Evolutionary conservation across 1,284 basidiomycete genomes (phyloP), one percentile per base, ranked within the genome.

Genomic region (Paramarasmius palmivorus): DNA sequence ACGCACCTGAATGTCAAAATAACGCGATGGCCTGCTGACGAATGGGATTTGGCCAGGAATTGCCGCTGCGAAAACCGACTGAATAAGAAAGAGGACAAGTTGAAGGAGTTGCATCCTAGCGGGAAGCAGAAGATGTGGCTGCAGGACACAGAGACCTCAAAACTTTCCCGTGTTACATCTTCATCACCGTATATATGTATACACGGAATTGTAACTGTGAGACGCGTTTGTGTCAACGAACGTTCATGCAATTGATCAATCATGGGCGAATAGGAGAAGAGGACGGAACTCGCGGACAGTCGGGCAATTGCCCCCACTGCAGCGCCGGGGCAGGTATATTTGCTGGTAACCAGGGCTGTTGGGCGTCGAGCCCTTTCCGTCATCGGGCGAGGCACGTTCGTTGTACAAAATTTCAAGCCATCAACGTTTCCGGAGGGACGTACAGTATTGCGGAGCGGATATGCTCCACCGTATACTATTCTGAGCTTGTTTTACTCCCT

Each of bases 1-100:
- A 56, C 67, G 34, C 44, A 77, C 79, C 68, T 81, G 80, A 36
- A 82, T 63, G 59, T 82, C 78, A 53, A 77, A 72, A 47, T 57
- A 61, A 36, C 54, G 52, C 22, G 34, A 52, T 19, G 34, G 44
- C 23, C 40, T 19, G 29, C 38, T 25, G 38, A 29, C 51, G 49
- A 56, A 39, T 59, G 40, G 53, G 57, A 38, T 44, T 46, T 53
- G 52, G 36, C 55, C 40, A 14, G 52, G 56, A 25, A 45, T 54
- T 38, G 42, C 44, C n/a, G 35, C 4, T 39, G 23, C 29, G 32
- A 39, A 22, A 56, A 45, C 5, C 40, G 14, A 4, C 51, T 22
- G n/a, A 49, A 36, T 12, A 53, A 46, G 3, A 59, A 32, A 35
- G 6, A 35, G 36, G 20, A 49, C 19, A 36, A 17, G 37, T 8